These are phyloP conservation scores for Trichoderma atrobrunneum DNA, from an alignment of 2,329 filamentous ascomycete genomes.

Conservation along the genomic window DNA sequence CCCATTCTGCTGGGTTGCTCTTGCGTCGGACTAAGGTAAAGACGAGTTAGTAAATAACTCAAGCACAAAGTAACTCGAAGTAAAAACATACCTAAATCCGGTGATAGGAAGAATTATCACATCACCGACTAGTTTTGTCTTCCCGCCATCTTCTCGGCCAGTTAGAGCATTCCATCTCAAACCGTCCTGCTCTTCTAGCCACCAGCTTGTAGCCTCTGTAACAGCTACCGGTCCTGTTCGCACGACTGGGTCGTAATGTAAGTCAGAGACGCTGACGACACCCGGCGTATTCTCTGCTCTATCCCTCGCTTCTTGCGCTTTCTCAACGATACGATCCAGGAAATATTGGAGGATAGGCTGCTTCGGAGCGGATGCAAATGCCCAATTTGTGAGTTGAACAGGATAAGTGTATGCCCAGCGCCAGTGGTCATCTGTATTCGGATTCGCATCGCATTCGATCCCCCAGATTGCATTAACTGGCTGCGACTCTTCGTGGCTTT, in stretches of 20 bases:
- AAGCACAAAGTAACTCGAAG: background rate
- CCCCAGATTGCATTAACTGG: conserved; percentile 26
- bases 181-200: conserved; percentile 23
- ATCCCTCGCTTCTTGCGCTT: conserved; percentile 7
- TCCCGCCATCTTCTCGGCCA: conserved; percentile 24
- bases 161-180: conserved; percentile 28
- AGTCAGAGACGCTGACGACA: background rate
- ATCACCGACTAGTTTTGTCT: conserved; percentile 24
- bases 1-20: conserved; percentile 25
- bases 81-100: conserved; percentile 24
- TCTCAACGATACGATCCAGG: conserved; percentile 20
- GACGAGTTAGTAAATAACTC: background rate
- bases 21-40: conserved; percentile 20
- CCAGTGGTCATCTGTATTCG: conserved; percentile 24
- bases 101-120: conserved; percentile 26
- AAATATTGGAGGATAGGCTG: conserved; percentile 24
- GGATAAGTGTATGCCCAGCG: conserved; percentile 28
- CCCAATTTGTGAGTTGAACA: conserved; percentile 28
- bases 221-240: conserved; percentile 27
- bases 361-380: conserved; percentile 24
- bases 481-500: background rate
- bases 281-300: background rate
- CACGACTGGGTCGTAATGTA: conserved; percentile 22
- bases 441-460: conserved; percentile 27
- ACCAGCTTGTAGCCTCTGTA: conserved; percentile 23